Evolutionary conservation across 1,284 basidiomycete genomes (phyloP).

Genomic region (Inonotus hispidus): DNA sequence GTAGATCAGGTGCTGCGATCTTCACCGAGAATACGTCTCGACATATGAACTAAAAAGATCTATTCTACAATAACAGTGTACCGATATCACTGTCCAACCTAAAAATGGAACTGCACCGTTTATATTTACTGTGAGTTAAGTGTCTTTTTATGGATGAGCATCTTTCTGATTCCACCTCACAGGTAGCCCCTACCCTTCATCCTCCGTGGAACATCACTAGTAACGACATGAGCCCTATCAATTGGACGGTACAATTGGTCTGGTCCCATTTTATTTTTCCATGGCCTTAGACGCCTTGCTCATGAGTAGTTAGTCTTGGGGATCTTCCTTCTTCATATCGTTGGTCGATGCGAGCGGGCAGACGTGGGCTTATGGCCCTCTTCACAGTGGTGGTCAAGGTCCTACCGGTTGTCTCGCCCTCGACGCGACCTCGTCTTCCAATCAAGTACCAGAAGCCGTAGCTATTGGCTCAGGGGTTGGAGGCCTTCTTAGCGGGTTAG

Average conservation of each 20-base stretch:
- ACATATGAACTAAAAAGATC: not conserved
- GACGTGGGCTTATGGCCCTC: conserved; percentile 49
- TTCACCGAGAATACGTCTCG: not conserved
- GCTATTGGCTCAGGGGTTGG: conserved; percentile 39
- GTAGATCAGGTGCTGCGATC: conserved; percentile 38
- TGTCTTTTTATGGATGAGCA: not conserved
- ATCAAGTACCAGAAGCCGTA: conserved; percentile 23
- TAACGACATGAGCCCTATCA: conserved; percentile 35
- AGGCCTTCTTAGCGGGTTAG: conserved; percentile 37
- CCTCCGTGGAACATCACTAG: conserved; percentile 53
- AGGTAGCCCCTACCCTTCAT: conserved; percentile 56
- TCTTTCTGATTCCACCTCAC: not conserved
- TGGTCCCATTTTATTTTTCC: conserved; percentile 15
- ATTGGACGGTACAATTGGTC: conserved; percentile 51
- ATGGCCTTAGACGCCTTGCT: not conserved
- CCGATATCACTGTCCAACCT: conserved; percentile 46
- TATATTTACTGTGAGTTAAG: conserved; percentile 43
- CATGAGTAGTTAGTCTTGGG: conserved; percentile 36
- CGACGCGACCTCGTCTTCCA: conserved; percentile 12
- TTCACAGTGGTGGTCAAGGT: conserved; percentile 41
- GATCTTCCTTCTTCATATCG: conserved; percentile 50
- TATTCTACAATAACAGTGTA: conserved; percentile 40
- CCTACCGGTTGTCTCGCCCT: conserved; percentile 36
- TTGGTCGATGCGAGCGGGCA: conserved; percentile 46
- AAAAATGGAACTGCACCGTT: conserved; percentile 56